phyloP scores from a whole-genome alignment of 2,329 filamentous ascomycete genomes.

The Tolypocladium amazonense region DNA sequence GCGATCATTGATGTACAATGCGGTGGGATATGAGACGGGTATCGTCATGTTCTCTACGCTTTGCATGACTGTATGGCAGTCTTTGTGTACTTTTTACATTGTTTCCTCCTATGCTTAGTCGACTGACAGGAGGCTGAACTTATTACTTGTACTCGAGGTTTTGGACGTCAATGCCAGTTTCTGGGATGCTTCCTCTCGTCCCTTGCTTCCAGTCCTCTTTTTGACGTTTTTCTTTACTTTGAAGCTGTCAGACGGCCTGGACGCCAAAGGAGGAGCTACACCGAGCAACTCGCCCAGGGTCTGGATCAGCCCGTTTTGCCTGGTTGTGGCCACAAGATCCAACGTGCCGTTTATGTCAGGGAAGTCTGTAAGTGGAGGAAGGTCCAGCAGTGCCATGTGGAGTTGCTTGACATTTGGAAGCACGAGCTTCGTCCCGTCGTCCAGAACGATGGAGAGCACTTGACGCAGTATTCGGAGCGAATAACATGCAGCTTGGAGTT shows the following conservation, averaged over 20 bases:
- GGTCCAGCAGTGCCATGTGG: slow-evolving; percentile 7
- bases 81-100: not conserved
- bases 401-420: slow-evolving; percentile 6
- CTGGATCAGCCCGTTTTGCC: slow-evolving; percentile 3
- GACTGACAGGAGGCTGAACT: slow-evolving; percentile 6
- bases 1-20: not conserved
- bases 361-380: slow-evolving; percentile 15
- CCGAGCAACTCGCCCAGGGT: slow-evolving; percentile 10
- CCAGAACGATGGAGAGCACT: slow-evolving; percentile 12
- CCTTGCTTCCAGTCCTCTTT: not conserved
- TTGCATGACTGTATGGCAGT: not conserved
- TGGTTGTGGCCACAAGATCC: slow-evolving; percentile 8
- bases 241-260: not conserved
- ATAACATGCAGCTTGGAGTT: slow-evolving; percentile 50
- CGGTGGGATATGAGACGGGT: not conserved
- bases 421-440: not conserved
- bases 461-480: slow-evolving; percentile 43
- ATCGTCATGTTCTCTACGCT: not conserved
- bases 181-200: not conserved
- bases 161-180: not conserved
- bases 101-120: not conserved
- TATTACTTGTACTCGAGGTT: slow-evolving; percentile 1
- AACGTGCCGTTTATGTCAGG: slow-evolving; percentile 11
- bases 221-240: not conserved
- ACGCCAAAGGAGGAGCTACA: not conserved